These are phyloP conservation scores for Torrubiellomyces zombiae DNA, from an alignment of 2,329 filamentous ascomycete genomes.

Conservation along the genomic window DNA sequence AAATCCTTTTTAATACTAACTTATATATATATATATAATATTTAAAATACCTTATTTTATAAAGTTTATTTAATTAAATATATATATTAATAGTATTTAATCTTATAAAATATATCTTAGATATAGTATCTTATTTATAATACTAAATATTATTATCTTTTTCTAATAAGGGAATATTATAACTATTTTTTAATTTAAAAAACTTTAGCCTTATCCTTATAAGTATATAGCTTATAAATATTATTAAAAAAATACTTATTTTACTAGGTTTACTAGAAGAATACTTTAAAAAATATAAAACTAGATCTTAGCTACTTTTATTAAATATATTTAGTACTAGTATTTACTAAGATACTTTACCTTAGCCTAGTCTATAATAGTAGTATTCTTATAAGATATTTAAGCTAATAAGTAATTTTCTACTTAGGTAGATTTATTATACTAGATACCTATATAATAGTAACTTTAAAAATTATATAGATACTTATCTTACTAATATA, in stretches of 20 bases:
- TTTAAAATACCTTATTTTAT: neutral
- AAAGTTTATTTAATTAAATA: neutral
- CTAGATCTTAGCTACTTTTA: no score
- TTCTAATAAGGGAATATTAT: no score
- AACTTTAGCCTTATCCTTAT: no score
- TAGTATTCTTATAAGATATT: neutral
- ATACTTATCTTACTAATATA: constrained; percentile 2
- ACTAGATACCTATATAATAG: constrained; percentile 1
- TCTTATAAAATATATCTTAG: constrained; percentile 1
- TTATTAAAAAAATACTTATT: no score
- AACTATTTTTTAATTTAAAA: no score
- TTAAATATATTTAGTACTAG: no score
- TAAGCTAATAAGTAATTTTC: constrained; percentile 1
- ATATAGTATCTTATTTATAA: neutral
- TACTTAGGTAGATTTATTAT: constrained; percentile 1
- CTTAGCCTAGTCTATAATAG: neutral
- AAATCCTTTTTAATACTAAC: no score
- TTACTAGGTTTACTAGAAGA: no score
- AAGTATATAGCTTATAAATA: no score
- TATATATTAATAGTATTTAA: constrained; percentile 1
- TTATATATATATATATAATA: neutral
- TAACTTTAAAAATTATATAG: constrained; percentile 1
- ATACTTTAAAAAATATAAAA: no score
- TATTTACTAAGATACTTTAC: neutral
- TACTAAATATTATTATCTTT: neutral